Base-by-base conservation (phyloP, 2,329 filamentous ascomycete genomes). In the Xylaria sp. region DNA sequence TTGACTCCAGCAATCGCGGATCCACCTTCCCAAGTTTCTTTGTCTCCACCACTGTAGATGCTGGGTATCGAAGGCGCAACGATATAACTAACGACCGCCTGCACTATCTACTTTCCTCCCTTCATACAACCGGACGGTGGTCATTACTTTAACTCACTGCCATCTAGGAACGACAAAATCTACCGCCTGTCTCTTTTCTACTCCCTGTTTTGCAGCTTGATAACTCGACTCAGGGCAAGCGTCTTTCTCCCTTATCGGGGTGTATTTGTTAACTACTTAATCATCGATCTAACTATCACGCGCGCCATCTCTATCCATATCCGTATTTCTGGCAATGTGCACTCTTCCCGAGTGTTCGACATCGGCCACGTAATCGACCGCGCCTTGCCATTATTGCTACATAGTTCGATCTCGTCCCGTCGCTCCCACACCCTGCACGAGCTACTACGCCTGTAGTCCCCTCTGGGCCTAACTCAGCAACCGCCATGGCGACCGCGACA, bases 401-500 rank as follows among this genome's bases (percentile, higher is more conserved):
- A 23, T 30, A 39, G 32, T 25, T 41, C 23, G 6, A 34, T 48
- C 39, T 41, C 36, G n/a, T 15, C 39, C 7, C 25, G n/a, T 55
- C 36, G n/a, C 45, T 9, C 48, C 43, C 28, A 34, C n/a, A 7
- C 36, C 32, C 10, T 10, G 23, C 34, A 34, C 28, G 2, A 39
- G 50, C 20, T 46, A n/a, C 12, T 34, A 13, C 45, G 20, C 41
- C 25, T 30, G 36, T 30, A 6, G 48, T 32, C 13, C 34, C 28
- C 32, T 48, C 36, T n/a, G 18, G n/a, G 52, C 46, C n/a, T 28
- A 32, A 48, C 8, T 63, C 28, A 23, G 52, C 45, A 36, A 10
- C 52, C 30, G 66, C 55, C 61, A 67, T 65, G 63, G 63, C 69
- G 23, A 56, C 64, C 32, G 71, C 72, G 61, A 64, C 71, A 25